Evolutionary conservation across 2,329 filamentous ascomycete species (phyloP), one percentile per base, ranked within the genome.

Genomic region (Emergomyces pasteurianus): DNA sequence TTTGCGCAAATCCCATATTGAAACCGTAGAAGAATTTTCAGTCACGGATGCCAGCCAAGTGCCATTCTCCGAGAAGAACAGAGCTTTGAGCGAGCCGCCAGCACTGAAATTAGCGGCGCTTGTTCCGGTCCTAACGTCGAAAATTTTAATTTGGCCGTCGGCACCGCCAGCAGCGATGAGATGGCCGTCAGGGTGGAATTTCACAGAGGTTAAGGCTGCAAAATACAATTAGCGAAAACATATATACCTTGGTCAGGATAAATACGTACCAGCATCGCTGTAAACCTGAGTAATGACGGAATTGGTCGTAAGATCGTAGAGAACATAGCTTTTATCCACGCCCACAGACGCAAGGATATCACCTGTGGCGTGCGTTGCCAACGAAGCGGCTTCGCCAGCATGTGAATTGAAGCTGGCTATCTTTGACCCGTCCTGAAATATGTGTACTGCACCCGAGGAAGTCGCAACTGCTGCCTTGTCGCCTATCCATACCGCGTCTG

Each of bases 131-230:
- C 88, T 92, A 66, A 91, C 87, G 74, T 96, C 89, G 76, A 89
- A 97, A 59, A 99, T 83, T 73, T 92, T 90, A 72, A 99, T 88
- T 61, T 90, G 85, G 52, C 90, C 90, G 56, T 87, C 81, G 10
- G 78, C 78, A n/a, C 88, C 89, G 64, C 92, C 94, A 2, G 87
- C 88, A 46, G 90, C 92, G 67, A 97, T 85, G 6, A 99, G 81
- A 71, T 96, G 90, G n/a, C 94, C 94, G 71, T 99, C 94, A 7
- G 95, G 94, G 72, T 99, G 94, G 81, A 99, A 97, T 40, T 87
- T 84, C 65, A 86, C 88, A 58, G 86, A 83, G 1, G 88, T 89
- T 53, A 95, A 79, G 63, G 86, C 89, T 88, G 70, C 23, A 12
- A n/a, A 46, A 28, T 34, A 59, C 12, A 59, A 68, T 75, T 69